These are phyloP conservation scores for Ajuga chamaepitys DNA, from an alignment of 257 asterid genomes.

Conservation along the genomic window DNA sequence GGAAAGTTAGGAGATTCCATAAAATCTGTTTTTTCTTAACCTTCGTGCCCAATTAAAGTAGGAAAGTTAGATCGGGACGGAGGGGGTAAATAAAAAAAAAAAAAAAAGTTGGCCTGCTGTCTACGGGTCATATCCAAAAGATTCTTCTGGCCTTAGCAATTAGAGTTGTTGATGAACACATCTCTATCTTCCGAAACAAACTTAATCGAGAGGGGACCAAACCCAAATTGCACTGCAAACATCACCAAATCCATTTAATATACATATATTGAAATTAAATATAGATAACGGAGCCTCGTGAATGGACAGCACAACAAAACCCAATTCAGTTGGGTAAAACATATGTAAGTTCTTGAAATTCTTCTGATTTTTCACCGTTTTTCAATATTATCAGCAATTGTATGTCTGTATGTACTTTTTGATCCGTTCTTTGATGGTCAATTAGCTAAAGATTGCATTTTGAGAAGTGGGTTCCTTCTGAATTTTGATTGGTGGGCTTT, in stretches of 20 bases:
- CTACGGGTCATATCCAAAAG: neutral
- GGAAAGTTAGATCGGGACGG: too few relatives aligned
- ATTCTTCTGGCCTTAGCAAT: constrained; percentile 8
- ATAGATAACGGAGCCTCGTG: constrained; percentile 1
- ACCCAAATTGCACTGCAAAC: constrained; percentile 4
- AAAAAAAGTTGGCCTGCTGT: too few relatives aligned
- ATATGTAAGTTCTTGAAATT: constrained; percentile 13
- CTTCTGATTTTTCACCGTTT: neutral
- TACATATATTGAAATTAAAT: neutral
- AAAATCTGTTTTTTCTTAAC: too few relatives aligned
- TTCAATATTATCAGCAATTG: constrained; percentile 6
- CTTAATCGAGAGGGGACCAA: constrained; percentile 17
- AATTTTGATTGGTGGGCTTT: constrained; percentile 9
- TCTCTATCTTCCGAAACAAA: neutral
- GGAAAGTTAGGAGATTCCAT: too few relatives aligned
- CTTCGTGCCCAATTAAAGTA: too few relatives aligned
- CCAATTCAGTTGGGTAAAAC: constrained; percentile 23
- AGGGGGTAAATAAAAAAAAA: too few relatives aligned
- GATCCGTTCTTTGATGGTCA: constrained; percentile 5
- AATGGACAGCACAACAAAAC: constrained; percentile 8
- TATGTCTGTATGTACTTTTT: neutral
- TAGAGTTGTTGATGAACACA: neutral
- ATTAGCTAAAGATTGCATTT: constrained; percentile 28
- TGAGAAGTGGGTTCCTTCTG: constrained; percentile 24
- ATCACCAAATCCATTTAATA: neutral